Evolutionary conservation across 2,329 filamentous ascomycete genomes (phyloP).

Genomic region (Fusarium drepaniforme): DNA sequence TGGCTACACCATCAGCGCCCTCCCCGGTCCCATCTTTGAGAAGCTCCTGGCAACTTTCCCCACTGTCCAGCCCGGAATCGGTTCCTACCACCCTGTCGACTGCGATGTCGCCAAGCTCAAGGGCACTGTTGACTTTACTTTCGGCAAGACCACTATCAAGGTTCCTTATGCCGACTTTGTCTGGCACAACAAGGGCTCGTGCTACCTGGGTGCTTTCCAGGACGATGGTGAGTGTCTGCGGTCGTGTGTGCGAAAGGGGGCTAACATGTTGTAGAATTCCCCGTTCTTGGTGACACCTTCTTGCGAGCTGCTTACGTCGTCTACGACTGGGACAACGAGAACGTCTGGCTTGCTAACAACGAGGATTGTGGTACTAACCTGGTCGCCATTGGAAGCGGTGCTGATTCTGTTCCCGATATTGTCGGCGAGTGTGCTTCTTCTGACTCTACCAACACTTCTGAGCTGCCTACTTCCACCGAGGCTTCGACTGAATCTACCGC

Average conservation of each 20-base stretch:
- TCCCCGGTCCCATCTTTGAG: constrained; percentile 68
- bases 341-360: constrained; percentile 53
- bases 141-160: constrained; percentile 58
- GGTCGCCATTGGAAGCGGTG: constrained; percentile 53
- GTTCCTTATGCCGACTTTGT: constrained; percentile 62
- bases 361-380: constrained; percentile 54
- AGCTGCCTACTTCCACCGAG: constrained; percentile 25
- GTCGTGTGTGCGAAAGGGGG: not conserved
- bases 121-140: constrained; percentile 61
- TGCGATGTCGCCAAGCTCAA: constrained; percentile 51
- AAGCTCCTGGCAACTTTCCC: constrained; percentile 58
- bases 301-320: constrained; percentile 59
- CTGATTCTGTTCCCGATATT: constrained; percentile 51
- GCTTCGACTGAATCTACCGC: constrained; percentile 12
- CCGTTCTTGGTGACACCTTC: constrained; percentile 59
- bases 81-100: constrained; percentile 61
- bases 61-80: constrained; percentile 56
- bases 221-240: constrained; percentile 43
- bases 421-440: constrained; percentile 46
- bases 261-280: constrained; percentile 38
- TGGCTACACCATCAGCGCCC: constrained; percentile 75
- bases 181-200: constrained; percentile 49
- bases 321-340: constrained; percentile 56
- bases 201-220: constrained; percentile 60
- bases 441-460: constrained; percentile 30